Evolutionary conservation across 345 rosid genomes (phyloP), one percentile per base, ranked within the genome.

Genomic region (Carallia brachiata): DNA sequence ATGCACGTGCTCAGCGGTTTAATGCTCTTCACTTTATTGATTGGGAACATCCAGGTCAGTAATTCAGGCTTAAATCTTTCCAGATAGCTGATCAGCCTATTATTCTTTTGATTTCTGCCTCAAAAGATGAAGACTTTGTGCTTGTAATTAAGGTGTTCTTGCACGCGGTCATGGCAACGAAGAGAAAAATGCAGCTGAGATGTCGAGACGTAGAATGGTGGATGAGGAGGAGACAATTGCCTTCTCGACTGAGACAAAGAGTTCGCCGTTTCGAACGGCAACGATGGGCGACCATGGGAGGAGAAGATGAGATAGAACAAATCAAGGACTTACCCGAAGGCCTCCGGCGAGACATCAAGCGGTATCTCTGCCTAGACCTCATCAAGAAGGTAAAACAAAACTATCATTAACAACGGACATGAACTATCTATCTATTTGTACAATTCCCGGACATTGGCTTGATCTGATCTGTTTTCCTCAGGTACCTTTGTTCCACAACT

Each of bases 151-250:
- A 93, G 98, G 89, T 91, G 67, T 89, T 85, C 61, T 70, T 91
- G 71, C 90, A 86, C 23, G 90, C 86, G 4, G 91, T 88, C 34
- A 79, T 88, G 88, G 92, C 91, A 0, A 91, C 84, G 81, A 88
- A 89, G 85, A 81, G 74, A 72, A 89, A 89, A 70, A 80, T 91
- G 91, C 97, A 94, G 79, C 73, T 94, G 75, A 84, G 93, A 27
- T 82, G 87, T 70, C 70, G 93, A 31, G 96, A 94, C 60, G 76
- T 91, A 78, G 96, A 89, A 66, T 88, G 97, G 97, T 94, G 97
- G 98, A 91, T 91, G 98, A 84, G 79, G 69, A 74, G 97, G 61
- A 81, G 98, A 75, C 98, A 94, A 81, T 73, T 94, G 63, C 97
- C 98, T 15, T 88, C 92, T 36, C 73, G 82, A 60, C 72, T 91